A percentile compares a stretch with the other conserved stretches of the same genome.
phyloP scores from a whole-genome alignment of 345 rosid species.

The Alliaria petiolata region DNA sequence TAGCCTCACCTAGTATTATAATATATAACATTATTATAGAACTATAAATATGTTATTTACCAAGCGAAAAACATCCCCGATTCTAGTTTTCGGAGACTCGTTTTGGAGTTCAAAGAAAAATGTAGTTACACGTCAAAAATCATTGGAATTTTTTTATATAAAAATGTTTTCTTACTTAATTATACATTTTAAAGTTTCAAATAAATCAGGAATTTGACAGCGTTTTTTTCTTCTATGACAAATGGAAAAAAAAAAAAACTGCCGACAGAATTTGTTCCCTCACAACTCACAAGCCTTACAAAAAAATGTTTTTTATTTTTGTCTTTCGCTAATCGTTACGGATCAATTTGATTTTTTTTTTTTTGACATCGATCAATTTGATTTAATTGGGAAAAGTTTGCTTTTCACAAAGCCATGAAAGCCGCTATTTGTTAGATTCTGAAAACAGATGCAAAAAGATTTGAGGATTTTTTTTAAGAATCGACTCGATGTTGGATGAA shows the following conservation, averaged over 20 bases:
- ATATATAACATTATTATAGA: background rate
- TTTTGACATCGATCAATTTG: background rate
- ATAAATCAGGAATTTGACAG: background rate
- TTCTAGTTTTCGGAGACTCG: background rate
- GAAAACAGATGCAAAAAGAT: background rate
- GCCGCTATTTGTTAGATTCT: conserved; percentile 10
- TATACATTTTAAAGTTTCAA: background rate
- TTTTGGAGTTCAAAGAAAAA: background rate
- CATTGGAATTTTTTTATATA: background rate
- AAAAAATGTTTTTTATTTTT: background rate
- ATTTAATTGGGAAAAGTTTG: conserved; percentile 1
- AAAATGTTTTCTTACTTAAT: background rate
- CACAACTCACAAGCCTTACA: background rate
- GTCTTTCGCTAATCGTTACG: conserved; percentile 11
- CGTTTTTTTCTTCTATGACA: background rate
- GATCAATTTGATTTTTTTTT: conserved; percentile 2
- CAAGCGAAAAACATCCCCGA: background rate
- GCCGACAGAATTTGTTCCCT: conserved; percentile 27
- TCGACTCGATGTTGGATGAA: conserved; percentile 4
- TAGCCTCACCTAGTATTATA: conserved; percentile 4
- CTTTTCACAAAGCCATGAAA: conserved; percentile 29
- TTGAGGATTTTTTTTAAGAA: background rate
- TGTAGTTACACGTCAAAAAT: background rate
- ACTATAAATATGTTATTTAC: too few relatives aligned
- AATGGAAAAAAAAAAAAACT: background rate